A percentile compares a stretch with the other conserved stretches of the same genome.
These are phyloP conservation scores for Serpula lacrymans DNA, from an alignment of 768 basidiomycete genomes.

Conservation along the genomic window DNA sequence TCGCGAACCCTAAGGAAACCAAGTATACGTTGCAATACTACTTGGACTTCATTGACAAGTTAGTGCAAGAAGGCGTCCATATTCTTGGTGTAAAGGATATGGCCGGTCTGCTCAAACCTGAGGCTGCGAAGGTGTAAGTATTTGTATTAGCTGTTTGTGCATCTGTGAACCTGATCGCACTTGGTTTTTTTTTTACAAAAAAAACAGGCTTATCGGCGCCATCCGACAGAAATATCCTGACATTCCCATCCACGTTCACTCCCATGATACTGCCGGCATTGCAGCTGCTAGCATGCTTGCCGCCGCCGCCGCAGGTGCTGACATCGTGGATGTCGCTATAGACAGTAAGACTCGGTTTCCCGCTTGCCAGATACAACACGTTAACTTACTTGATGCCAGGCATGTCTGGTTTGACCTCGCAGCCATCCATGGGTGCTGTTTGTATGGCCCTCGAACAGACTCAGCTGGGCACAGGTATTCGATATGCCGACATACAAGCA, in stretches of 20 bases:
- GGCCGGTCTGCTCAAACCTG: constrained; percentile 94
- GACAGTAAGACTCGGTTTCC: constrained; percentile 65
- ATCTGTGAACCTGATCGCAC: constrained; percentile 5
- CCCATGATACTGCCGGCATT: constrained; percentile 99
- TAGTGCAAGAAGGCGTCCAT: constrained; percentile 93
- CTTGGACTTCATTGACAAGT: constrained; percentile 90
- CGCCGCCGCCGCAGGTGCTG: constrained; percentile 93
- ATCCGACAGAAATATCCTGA: constrained; percentile 96
- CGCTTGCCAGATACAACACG: not conserved
- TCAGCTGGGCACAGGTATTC: constrained; percentile 89
- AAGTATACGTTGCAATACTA: constrained; percentile 99
- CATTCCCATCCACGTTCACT: constrained; percentile 98
- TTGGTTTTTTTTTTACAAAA: constrained; percentile 2
- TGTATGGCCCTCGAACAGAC: constrained; percentile 95
- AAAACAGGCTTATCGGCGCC: constrained; percentile 90
- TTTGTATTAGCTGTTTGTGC: not conserved
- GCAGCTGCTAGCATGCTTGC: constrained; percentile 98
- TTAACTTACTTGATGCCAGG: constrained; percentile 43
- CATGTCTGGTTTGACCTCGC: constrained; percentile 98
- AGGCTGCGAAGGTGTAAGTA: constrained; percentile 86
- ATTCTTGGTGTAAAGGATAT: constrained; percentile 98
- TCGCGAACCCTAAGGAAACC: constrained; percentile 89
- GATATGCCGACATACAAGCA: constrained; percentile 94
- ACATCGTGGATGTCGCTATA: constrained; percentile 97
- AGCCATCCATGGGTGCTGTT: constrained; percentile 98